Conservation (phyloP, 176 grass and related monocot species). For the Triticum timopheevii region DNA sequence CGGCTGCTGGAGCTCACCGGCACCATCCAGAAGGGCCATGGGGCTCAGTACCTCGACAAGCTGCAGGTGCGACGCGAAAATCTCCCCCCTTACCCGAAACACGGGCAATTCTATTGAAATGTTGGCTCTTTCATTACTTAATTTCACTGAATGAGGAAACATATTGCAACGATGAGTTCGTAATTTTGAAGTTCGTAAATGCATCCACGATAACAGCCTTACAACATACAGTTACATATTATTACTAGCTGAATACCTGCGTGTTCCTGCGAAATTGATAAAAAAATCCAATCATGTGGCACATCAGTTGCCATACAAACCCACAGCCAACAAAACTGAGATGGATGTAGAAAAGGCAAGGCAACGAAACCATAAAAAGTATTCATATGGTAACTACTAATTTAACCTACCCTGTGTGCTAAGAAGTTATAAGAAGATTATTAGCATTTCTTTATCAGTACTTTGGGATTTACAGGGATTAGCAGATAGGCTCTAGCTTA, state of each 20-base stretch:
- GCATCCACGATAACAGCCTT: neutral
- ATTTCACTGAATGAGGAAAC: neutral
- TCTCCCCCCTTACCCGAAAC: neutral
- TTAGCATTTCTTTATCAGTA: neutral
- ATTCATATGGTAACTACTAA: too few species aligned
- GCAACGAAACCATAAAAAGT: neutral
- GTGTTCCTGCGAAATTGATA: too few species aligned
- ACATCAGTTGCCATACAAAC: neutral
- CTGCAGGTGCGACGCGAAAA: slow-evolving; percentile 47
- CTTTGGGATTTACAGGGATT: neutral
- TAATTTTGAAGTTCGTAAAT: neutral
- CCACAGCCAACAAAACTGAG: neutral
- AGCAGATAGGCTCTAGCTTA: neutral
- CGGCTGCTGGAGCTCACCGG: slow-evolving; percentile 84
- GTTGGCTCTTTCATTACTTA: neutral
- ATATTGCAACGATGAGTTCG: neutral
- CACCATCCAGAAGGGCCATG: slow-evolving; percentile 86
- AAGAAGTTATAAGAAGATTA: neutral
- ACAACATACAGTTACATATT: neutral
- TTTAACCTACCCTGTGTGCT: neutral
- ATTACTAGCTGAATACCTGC: neutral
- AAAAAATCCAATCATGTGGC: neutral
- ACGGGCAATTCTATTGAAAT: neutral
- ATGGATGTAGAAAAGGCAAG: neutral
- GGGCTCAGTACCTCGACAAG: slow-evolving; percentile 94